phyloP scores from a whole-genome alignment of 1,139 yeast species.

The Diutina neorugosa region DNA sequence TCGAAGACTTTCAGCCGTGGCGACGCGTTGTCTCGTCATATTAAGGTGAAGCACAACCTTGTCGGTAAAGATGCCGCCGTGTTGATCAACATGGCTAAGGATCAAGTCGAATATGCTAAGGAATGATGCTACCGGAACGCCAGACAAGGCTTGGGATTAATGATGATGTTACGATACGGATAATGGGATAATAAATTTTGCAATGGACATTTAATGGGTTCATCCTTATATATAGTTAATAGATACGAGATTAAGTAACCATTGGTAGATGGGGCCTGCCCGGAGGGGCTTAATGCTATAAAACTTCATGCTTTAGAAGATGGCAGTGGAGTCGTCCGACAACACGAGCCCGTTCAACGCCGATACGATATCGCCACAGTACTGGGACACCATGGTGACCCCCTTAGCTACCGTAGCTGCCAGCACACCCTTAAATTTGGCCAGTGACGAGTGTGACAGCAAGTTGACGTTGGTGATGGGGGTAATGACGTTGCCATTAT shows the following conservation, averaged over 20 bases:
- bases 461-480: conserved; percentile 44
- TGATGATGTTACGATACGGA: not conserved
- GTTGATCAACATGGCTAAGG: conserved; percentile 64
- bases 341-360: not conserved
- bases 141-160: not conserved
- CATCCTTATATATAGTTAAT: not conserved
- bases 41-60: conserved; percentile 37
- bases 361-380: not conserved
- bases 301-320: not conserved
- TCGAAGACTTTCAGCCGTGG: conserved; percentile 40
- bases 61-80: conserved; percentile 38
- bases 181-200: not conserved
- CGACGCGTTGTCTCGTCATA: conserved; percentile 38
- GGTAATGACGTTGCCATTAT: conserved; percentile 47
- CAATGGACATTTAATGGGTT: not conserved
- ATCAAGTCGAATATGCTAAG: conserved; percentile 50
- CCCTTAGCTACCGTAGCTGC: not conserved
- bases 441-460: not conserved
- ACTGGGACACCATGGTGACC: not conserved
- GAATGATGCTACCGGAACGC: not conserved
- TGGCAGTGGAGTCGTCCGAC: not conserved
- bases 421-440: not conserved
- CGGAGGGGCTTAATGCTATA: not conserved
- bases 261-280: not conserved
- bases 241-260: not conserved